These are phyloP conservation scores for Epichloe glyceriae DNA, from an alignment of 2,329 filamentous ascomycete genomes.

Conservation along the genomic window DNA sequence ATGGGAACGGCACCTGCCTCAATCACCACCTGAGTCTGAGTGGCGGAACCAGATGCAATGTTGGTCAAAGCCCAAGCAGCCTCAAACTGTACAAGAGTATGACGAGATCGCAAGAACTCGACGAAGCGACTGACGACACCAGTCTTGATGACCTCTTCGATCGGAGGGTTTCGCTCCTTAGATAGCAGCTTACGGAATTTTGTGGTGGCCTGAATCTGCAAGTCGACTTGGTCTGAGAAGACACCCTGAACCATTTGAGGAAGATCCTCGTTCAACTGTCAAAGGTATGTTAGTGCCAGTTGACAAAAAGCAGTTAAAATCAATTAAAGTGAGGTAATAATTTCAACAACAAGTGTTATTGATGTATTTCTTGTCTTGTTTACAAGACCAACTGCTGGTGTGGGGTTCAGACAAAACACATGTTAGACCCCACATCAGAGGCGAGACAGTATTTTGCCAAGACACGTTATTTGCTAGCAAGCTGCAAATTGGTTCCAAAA, in stretches of 20 bases:
- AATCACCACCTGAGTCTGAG: constrained; percentile 97
- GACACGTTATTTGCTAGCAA: background rate
- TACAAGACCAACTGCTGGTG: constrained; percentile 12
- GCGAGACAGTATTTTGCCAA: constrained; percentile 5
- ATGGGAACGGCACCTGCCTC: constrained; percentile 96
- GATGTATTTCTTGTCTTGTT: background rate
- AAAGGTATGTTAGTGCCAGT: constrained; percentile 9
- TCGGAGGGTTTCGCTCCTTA: constrained; percentile 97
- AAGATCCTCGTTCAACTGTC: constrained; percentile 88
- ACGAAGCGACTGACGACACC: constrained; percentile 96
- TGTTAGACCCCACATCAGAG: constrained; percentile 20
- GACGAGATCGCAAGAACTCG: constrained; percentile 93
- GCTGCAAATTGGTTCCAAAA: background rate
- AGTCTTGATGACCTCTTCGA: constrained; percentile 98
- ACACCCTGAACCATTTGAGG: constrained; percentile 96
- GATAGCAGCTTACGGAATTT: constrained; percentile 97
- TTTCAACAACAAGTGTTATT: too few relatives aligned
- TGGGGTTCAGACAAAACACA: constrained; percentile 18
- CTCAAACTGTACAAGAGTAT: constrained; percentile 97
- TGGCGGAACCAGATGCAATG: constrained; percentile 93
- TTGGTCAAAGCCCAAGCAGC: constrained; percentile 98
- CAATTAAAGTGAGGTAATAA: background rate
- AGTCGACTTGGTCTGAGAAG: constrained; percentile 97
- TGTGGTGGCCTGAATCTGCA: constrained; percentile 93
- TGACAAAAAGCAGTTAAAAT: constrained; percentile 11